Conservation (phyloP, 306 rosid genomes). For the Acacia melanoxylon region DNA sequence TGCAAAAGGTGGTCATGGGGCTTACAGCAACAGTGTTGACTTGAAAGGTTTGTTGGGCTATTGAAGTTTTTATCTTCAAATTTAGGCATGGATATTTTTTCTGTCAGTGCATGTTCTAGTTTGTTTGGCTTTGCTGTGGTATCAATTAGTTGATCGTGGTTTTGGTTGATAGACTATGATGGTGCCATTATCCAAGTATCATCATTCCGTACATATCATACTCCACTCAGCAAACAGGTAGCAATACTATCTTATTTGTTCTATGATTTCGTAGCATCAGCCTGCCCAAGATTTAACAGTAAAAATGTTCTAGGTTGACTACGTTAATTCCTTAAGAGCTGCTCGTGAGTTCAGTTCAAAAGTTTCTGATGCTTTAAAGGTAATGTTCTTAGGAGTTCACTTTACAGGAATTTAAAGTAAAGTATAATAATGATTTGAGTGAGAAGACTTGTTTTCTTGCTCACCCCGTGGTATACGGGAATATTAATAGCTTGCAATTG, state of each 20-base stretch:
- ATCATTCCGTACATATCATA: conserved; percentile 94
- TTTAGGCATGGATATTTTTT: conserved; percentile 2
- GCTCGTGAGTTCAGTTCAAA: conserved; percentile 88
- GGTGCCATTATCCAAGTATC: conserved; percentile 83
- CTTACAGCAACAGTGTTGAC: conserved; percentile 92
- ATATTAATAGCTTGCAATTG: conserved; percentile 24
- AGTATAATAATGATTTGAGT: conserved; percentile 7
- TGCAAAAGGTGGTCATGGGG: conserved; percentile 99
- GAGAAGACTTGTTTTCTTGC: not conserved
- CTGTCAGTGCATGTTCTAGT: conserved; percentile 4
- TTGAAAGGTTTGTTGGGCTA: conserved; percentile 65
- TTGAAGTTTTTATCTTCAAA: conserved; percentile 7
- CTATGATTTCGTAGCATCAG: conserved; percentile 23
- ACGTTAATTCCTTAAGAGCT: conserved; percentile 90
- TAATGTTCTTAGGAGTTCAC: conserved; percentile 29
- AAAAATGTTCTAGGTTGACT: conserved; percentile 62
- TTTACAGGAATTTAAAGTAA: conserved; percentile 1
- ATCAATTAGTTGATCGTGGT: conserved; percentile 23
- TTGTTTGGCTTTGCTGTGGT: conserved; percentile 14
- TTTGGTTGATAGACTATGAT: conserved; percentile 60
- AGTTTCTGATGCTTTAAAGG: conserved; percentile 91
- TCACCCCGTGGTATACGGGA: conserved; percentile 19
- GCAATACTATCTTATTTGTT: conserved; percentile 20
- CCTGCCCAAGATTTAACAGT: conserved; percentile 28
- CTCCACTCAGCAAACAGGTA: conserved; percentile 97